Evolutionary conservation across 371 early-diverging fungal species (phyloP).

Genomic region (Catenaria anguillulae): DNA sequence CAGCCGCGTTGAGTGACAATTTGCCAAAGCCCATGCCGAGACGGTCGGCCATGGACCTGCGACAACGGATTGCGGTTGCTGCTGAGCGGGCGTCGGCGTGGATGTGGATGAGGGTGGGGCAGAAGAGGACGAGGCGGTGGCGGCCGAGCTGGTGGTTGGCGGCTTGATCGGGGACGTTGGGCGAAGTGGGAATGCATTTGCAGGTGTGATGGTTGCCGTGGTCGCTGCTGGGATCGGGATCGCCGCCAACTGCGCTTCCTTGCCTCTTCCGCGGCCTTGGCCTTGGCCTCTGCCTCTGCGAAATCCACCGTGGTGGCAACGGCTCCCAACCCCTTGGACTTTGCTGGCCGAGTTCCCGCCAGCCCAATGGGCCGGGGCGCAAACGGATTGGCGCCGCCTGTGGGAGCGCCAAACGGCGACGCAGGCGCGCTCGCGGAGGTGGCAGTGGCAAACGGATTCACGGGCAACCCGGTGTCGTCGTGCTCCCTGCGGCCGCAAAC

Average conservation of each 20-base stretch:
- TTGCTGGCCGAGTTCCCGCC: conserved; percentile 8
- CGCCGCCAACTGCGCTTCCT: not conserved
- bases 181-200: not conserved
- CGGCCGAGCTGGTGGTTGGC: not conserved
- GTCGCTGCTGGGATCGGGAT: not conserved
- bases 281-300: conserved; percentile 80
- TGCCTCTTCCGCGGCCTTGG: conserved; percentile 64
- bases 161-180: no score
- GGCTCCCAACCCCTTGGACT: conserved; percentile 49
- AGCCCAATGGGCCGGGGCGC: conserved; percentile 1
- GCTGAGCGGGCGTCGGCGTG: not conserved
- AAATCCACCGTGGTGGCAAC: conserved; percentile 57
- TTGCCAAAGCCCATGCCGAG: conserved; percentile 70
- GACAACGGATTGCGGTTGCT: no score
- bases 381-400: not conserved
- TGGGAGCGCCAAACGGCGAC: not conserved
- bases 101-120: not conserved
- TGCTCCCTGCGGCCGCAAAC: not conserved
- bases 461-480: no score
- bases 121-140: not conserved
- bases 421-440: no score
- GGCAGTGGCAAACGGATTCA: no score
- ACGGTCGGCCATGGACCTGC: conserved; percentile 44
- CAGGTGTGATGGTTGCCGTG: not conserved
- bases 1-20: conserved; percentile 19